Evolutionary conservation across 208 protist genomes (phyloP).

Genomic region (Leishmania guyanensis): DNA sequence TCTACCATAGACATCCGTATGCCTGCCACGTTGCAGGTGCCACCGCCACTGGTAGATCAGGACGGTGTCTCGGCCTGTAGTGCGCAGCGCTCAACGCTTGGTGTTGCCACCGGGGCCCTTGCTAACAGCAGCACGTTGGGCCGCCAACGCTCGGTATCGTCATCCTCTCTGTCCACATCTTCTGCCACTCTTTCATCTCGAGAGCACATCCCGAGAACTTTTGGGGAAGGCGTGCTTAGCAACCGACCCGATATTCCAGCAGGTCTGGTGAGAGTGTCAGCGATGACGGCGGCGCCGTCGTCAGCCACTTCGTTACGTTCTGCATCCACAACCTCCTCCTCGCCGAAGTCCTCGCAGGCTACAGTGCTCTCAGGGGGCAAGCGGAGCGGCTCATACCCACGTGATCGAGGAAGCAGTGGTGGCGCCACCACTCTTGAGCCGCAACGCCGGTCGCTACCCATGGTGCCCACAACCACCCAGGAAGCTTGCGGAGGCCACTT

Average conservation of each 20-base stretch:
- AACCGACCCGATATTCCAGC: neutral
- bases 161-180: neutral
- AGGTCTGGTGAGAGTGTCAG: neutral
- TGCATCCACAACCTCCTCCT: constrained; percentile 7
- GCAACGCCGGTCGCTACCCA: neutral
- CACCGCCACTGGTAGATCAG: neutral
- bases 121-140: neutral
- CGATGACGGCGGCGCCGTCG: neutral
- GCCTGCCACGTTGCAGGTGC: neutral
- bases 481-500: neutral
- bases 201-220: neutral
- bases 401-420: neutral
- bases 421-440: neutral
- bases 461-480: neutral
- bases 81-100: neutral
- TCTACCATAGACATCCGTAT: neutral
- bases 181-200: neutral
- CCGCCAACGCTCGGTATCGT: neutral
- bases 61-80: neutral
- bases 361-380: neutral
- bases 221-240: neutral
- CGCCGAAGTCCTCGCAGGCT: constrained; percentile 1
- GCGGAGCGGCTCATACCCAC: neutral
- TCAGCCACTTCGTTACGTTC: neutral
- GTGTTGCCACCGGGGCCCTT: no score